These are phyloP conservation scores for Amylocarpus encephaloides DNA, from an alignment of 2,329 filamentous ascomycete genomes.

Conservation along the genomic window DNA sequence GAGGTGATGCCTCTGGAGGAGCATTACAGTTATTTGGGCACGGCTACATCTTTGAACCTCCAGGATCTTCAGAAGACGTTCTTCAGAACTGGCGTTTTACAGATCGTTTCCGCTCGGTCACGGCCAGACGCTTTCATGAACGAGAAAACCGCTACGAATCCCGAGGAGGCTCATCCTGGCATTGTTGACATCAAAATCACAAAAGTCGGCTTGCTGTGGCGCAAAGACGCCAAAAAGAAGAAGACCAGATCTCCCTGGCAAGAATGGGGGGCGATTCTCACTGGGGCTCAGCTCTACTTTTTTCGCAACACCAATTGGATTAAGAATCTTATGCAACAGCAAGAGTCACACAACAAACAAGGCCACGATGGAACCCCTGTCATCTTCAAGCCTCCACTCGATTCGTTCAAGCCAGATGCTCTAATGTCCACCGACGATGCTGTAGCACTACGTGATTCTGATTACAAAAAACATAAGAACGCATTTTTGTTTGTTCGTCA, in stretches of 20 bases:
- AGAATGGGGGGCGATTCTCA: slow-evolving; percentile 95
- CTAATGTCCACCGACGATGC: slow-evolving; percentile 91
- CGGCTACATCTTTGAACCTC: slow-evolving; percentile 68
- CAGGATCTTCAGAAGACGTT: slow-evolving; percentile 81
- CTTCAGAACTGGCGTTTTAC: slow-evolving; percentile 82
- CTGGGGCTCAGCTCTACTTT: slow-evolving; percentile 94
- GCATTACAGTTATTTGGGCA: slow-evolving; percentile 81
- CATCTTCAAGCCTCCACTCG: slow-evolving; percentile 82
- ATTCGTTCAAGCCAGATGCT: slow-evolving; percentile 88
- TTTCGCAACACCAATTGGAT: slow-evolving; percentile 93
- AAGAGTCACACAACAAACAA: slow-evolving; percentile 73
- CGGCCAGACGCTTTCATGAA: slow-evolving; percentile 93
- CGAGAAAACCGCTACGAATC: slow-evolving; percentile 77
- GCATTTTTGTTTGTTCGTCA: slow-evolving; percentile 88
- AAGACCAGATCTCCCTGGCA: slow-evolving; percentile 95
- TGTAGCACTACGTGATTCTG: slow-evolving; percentile 77
- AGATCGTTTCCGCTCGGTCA: slow-evolving; percentile 91
- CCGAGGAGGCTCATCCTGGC: slow-evolving; percentile 79
- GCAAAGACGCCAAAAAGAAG: slow-evolving; percentile 89
- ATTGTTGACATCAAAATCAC: slow-evolving; percentile 97
- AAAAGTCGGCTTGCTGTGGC: slow-evolving; percentile 91
- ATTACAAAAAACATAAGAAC: slow-evolving; percentile 92
- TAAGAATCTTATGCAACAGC: slow-evolving; percentile 82
- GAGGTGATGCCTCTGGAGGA: slow-evolving; percentile 93
- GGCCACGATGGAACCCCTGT: slow-evolving; percentile 71